These are phyloP conservation scores for Lenzites betulinus DNA, from an alignment of 768 basidiomycete species.

Conservation along the genomic window DNA sequence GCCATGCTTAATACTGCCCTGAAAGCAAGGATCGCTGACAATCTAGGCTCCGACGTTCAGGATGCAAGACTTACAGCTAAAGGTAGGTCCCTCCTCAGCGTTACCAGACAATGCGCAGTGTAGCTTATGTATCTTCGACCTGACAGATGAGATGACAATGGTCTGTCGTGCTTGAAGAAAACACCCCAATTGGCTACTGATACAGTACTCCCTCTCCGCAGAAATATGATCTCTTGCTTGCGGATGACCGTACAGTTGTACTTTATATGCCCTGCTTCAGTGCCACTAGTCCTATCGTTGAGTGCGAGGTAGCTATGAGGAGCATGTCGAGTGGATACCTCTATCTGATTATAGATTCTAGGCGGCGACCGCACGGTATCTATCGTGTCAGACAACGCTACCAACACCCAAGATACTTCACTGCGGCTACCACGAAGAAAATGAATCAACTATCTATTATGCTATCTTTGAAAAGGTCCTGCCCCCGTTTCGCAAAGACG, in stretches of 20 bases:
- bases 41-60: background rate
- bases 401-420: slow-evolving; percentile 30
- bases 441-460: slow-evolving; percentile 12
- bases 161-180: background rate
- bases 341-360: background rate
- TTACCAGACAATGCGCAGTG: background rate
- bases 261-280: slow-evolving; percentile 6
- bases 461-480: slow-evolving; percentile 32
- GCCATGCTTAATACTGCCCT: background rate
- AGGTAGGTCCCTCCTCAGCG: background rate
- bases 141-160: background rate
- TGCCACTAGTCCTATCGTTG: slow-evolving; percentile 4
- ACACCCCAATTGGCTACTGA: too few relatives aligned
- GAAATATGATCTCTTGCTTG: slow-evolving; percentile 16
- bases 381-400: slow-evolving; percentile 31
- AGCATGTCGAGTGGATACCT: too few relatives aligned
- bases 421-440: slow-evolving; percentile 1
- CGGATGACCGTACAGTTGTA: slow-evolving; percentile 2
- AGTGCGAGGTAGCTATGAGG: slow-evolving; percentile 18
- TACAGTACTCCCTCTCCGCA: background rate
- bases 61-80: slow-evolving; percentile 2
- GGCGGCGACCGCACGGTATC: slow-evolving; percentile 34
- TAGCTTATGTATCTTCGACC: background rate
- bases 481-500: background rate
- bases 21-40: background rate